Base-by-base conservation (phyloP, 208 protist species). In the Trypanosoma platydactyli region DNA sequence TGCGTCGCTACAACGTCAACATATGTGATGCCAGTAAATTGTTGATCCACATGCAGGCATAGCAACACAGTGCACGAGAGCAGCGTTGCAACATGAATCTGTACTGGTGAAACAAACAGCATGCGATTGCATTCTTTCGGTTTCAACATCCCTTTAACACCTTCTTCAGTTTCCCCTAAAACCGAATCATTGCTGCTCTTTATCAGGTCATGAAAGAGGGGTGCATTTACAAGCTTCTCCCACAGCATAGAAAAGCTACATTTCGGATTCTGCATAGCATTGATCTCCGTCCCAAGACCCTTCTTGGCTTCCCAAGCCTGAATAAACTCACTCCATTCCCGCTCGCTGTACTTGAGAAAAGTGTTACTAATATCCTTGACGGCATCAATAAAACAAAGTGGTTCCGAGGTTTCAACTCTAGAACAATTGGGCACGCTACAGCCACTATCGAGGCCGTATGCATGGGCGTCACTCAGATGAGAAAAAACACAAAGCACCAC, bases 361-460 rank as follows among this genome's bases (percentile, higher is more conserved):
- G 29, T n/a, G 33, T 6, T 20, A 16, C n/a, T 3, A n/a, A 61
- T 9, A 20, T 61, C 56, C 11, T 25, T 50, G 22, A 61, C 40
- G 18, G 24, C 56, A 35, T 50, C 41, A 29, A 61, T 33, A 50
- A 61, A 61, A n/a, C n/a, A 61, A 18, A 61, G 56, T n/a, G 20
- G 22, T n/a, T 33, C 40, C 35, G 16, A 50, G 12, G 13, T 50
- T 7, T 49, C 18, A 22, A 24, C 6, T 1, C 6, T 7, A 22
- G 33, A 20, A 20, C 35, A 27, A 30, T 45, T 11, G 30, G 25
- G 30, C 35, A 35, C 35, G 22, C 30, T 15, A 15, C 13, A n/a
- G 30, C 24, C 0, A 61, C 18, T 9, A 27, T 18, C 16, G n/a
- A 52, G 27, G 13, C 15, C 16, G 11, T 29, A 35, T 20, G 4